phyloP scores from a whole-genome alignment of 371 early-diverging fungal species.

The Basidiobolus meristosporus region DNA sequence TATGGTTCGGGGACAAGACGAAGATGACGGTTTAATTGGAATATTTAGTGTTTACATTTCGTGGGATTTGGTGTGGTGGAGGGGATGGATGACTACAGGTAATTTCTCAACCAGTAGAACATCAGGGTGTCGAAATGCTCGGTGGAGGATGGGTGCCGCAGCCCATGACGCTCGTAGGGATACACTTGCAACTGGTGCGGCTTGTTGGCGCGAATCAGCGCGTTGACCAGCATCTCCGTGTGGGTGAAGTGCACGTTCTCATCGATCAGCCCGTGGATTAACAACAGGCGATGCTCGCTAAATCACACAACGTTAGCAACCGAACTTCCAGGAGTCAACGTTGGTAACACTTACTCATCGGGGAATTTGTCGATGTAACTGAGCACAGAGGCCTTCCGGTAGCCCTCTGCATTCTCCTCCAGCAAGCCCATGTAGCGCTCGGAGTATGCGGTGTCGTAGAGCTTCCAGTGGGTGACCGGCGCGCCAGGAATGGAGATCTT shows the following conservation, averaged over 20 bases:
- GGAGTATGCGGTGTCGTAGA: slow-evolving; percentile 61
- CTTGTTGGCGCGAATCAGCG: slow-evolving; percentile 29
- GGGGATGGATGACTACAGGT: slow-evolving; percentile 18
- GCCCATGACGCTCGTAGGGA: slow-evolving; percentile 56
- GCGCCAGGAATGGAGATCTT: slow-evolving; percentile 57
- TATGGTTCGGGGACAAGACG: too few species aligned
- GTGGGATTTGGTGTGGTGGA: too few species aligned
- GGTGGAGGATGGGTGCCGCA: slow-evolving; percentile 38
- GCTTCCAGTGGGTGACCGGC: slow-evolving; percentile 56
- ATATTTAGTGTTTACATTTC: too few species aligned
- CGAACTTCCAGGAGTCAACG: not conserved
- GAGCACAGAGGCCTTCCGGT: slow-evolving; percentile 27
- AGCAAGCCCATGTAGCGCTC: slow-evolving; percentile 59
- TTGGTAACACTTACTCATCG: slow-evolving; percentile 16
- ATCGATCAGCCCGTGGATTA: slow-evolving; percentile 62
- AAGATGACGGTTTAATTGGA: too few species aligned
- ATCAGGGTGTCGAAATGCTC: slow-evolving; percentile 69
- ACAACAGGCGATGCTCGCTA: slow-evolving; percentile 39
- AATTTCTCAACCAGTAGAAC: slow-evolving; percentile 45
- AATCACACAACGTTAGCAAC: not conserved
- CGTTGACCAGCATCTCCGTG: slow-evolving; percentile 31
- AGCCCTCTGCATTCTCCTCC: slow-evolving; percentile 22
- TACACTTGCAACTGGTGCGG: slow-evolving; percentile 45
- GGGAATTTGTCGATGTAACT: slow-evolving; percentile 30
- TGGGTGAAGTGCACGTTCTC: slow-evolving; percentile 67